Evolutionary conservation across 2,329 filamentous ascomycete genomes (phyloP), one percentile per base, ranked within the genome.

Genomic region (Leptographium galeiforme): DNA sequence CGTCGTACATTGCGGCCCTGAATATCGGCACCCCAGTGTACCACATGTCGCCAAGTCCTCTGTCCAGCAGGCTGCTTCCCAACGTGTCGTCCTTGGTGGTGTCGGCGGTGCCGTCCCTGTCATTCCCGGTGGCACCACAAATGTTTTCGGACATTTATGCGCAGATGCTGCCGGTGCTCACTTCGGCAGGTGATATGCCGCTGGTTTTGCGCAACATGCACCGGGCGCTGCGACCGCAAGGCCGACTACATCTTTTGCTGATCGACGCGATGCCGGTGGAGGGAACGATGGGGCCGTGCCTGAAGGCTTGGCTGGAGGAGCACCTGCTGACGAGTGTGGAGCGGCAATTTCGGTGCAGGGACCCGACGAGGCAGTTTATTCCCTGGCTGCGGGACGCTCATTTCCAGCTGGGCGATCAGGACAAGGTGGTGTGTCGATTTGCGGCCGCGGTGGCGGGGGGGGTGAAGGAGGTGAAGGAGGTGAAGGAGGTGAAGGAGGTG

Each of bases 301-400:
- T 87, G 61, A 70, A 75, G 39, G 63, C 68, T 1, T 87, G 83
- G 83, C 68, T 87, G 2, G 78, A 84, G 45, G 71, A 77, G 4
- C 70, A 84, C 51, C 68, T 87, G 0, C 63, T 83, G 2, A 63
- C 76, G 8, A 82, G 81, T 54, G 65, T 87, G 0, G 77, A 82
- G 61, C 70, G 71, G 25, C 68, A 74, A 16, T 82, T 78, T 53
- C 73, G 78, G 10, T 84, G 80, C 59, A 74, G 73, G 6, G 79
- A 75, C 52, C 83, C 83, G 0, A 78, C 72, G 40, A 72, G 72
- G 11, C 65, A 79, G 2, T 75, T 87, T 44, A 77, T 80, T 0
- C 65, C 70, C 33, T 84, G 81, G 76, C 69, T 86, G 16, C 69
- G 68, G 0, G 74, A 79, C 32, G 78, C 75, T 1, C 72, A 72